phyloP scores from a whole-genome alignment of 805 yeast species.

The Candida silvicultrix region DNA sequence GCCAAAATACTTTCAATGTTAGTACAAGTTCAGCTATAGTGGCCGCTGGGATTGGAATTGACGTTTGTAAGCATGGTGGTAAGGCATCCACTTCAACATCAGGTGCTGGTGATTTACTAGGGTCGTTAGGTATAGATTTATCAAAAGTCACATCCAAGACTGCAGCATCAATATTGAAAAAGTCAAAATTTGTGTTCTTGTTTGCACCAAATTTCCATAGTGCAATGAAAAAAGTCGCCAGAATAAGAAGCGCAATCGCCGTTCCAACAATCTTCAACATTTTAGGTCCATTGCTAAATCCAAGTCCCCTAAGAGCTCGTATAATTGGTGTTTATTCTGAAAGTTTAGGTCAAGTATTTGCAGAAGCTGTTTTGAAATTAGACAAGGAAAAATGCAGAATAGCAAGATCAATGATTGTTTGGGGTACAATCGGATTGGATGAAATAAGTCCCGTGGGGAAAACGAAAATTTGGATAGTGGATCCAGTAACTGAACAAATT shows the following conservation, averaged over 20 bases:
- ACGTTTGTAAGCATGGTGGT: constrained; percentile 94
- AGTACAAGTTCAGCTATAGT: constrained; percentile 93
- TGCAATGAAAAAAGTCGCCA: constrained; percentile 80
- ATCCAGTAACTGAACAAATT: constrained; percentile 34
- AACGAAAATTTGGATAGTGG: constrained; percentile 74
- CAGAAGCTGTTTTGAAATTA: constrained; percentile 67
- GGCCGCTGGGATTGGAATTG: constrained; percentile 79
- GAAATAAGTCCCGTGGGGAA: constrained; percentile 88
- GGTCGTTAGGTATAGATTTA: constrained; percentile 77
- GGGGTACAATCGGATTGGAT: constrained; percentile 88
- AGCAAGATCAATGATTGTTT: constrained; percentile 72
- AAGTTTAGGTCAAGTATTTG: constrained; percentile 74
- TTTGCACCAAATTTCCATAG: constrained; percentile 95
- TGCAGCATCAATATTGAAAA: constrained; percentile 51
- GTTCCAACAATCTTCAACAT: constrained; percentile 93
- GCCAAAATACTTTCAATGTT: constrained; percentile 94
- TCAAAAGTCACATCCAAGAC: constrained; percentile 56
- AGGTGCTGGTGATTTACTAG: constrained; percentile 89
- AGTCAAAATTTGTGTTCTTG: constrained; percentile 54
- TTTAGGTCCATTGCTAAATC: constrained; percentile 90
- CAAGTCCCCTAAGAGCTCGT: constrained; percentile 74
- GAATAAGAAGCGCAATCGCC: constrained; percentile 71
- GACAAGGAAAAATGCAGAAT: constrained; percentile 41
- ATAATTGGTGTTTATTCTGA: constrained; percentile 87
- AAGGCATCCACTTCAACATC: constrained; percentile 91